phyloP scores from a whole-genome alignment of 2,329 filamentous ascomycete species.

The Didymella sp. region DNA sequence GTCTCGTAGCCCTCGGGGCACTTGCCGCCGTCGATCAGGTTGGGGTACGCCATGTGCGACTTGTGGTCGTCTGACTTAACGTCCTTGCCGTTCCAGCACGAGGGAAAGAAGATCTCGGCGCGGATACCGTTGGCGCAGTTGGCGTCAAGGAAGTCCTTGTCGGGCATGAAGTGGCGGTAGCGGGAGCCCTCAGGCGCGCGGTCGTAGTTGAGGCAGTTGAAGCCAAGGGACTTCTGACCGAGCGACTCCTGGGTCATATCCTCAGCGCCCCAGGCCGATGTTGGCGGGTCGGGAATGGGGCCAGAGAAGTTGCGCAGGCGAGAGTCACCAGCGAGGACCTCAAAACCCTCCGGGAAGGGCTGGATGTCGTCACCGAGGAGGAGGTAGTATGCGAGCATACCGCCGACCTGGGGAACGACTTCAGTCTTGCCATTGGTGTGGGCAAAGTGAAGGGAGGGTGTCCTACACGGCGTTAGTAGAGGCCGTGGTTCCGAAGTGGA shows the following conservation, averaged over 20 bases:
- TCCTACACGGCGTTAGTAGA: slow-evolving; percentile 40
- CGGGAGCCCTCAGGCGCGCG: slow-evolving; percentile 71
- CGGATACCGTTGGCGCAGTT: slow-evolving; percentile 83
- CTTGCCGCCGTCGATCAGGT: slow-evolving; percentile 59
- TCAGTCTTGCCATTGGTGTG: slow-evolving; percentile 69
- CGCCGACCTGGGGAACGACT: slow-evolving; percentile 66
- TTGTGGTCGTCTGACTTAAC: slow-evolving; percentile 66
- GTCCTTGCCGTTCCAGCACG: slow-evolving; percentile 72
- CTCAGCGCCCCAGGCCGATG: slow-evolving; percentile 71
- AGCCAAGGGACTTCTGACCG: slow-evolving; percentile 82
- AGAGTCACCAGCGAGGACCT: slow-evolving; percentile 73
- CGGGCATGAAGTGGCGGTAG: slow-evolving; percentile 80
- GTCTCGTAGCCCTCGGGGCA: slow-evolving; percentile 63
- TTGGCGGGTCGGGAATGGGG: slow-evolving; percentile 70
- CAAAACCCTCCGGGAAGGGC: slow-evolving; percentile 74
- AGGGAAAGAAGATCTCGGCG: slow-evolving; percentile 75
- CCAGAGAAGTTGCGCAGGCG: slow-evolving; percentile 60
- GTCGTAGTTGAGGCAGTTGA: slow-evolving; percentile 92
- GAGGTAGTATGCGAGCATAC: slow-evolving; percentile 74
- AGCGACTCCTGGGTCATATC: slow-evolving; percentile 75
- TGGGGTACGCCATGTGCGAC: slow-evolving; percentile 71
- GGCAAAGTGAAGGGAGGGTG: slow-evolving; percentile 73
- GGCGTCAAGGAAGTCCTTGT: slow-evolving; percentile 78
- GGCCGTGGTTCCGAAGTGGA: neutral
- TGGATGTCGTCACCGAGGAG: slow-evolving; percentile 73